Evolutionary conservation across 257 asterid genomes (phyloP).

Genomic region (Solanum okadae): DNA sequence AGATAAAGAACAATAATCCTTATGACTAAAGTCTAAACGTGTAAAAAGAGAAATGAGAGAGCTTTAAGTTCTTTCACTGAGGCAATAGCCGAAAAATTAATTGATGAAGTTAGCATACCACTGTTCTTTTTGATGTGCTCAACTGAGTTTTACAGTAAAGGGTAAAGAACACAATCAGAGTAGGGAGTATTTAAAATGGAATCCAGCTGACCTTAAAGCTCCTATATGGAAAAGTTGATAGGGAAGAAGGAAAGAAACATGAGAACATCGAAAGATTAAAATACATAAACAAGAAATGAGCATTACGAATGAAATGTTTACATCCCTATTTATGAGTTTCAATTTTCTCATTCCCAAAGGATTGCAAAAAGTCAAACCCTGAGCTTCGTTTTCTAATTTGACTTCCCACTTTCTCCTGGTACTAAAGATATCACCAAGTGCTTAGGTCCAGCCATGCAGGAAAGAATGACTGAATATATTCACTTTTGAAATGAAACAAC

Average conservation of each 20-base stretch:
- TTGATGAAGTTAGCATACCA: neutral
- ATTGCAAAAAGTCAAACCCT: neutral
- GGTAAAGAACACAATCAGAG: neutral
- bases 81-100: neutral
- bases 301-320: neutral
- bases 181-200: neutral
- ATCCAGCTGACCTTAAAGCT: neutral
- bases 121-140: neutral
- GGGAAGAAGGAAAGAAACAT: neutral
- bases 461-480: neutral
- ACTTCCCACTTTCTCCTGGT: neutral
- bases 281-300: neutral
- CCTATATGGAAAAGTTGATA: neutral
- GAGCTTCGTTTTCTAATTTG: neutral
- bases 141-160: neutral
- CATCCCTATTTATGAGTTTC: neutral
- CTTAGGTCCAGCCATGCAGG: neutral
- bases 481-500: neutral
- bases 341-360: neutral
- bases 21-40: neutral
- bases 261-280: neutral
- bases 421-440: neutral
- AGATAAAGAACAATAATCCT: neutral
- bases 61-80: neutral
- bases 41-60: neutral